A percentile compares a stretch with the other conserved stretches of the same genome.
These are phyloP conservation scores for Begonia masoniana DNA, from an alignment of 306 rosid species.

Conservation along the genomic window DNA sequence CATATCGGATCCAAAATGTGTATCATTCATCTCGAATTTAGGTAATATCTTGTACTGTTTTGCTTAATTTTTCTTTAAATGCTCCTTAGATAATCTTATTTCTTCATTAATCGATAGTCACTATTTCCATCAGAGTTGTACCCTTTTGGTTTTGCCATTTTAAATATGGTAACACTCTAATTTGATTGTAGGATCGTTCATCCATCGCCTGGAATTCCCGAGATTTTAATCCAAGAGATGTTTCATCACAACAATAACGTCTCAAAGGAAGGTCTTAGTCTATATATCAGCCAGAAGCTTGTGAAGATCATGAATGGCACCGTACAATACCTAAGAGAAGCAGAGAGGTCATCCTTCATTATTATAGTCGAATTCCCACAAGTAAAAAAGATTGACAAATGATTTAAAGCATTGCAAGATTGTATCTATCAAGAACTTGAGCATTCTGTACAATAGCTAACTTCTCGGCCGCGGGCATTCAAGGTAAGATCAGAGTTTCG, in stretches of 20 bases:
- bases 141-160: background rate
- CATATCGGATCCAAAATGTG: slow-evolving; percentile 23
- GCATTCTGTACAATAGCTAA: too few relatives aligned
- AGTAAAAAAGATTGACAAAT: slow-evolving; percentile 1
- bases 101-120: too few relatives aligned
- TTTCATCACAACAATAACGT: slow-evolving; percentile 10
- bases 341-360: slow-evolving; percentile 19
- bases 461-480: too few relatives aligned
- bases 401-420: too few relatives aligned
- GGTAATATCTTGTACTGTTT: slow-evolving; percentile 6
- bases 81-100: too few relatives aligned
- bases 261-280: slow-evolving; percentile 30
- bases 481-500: too few relatives aligned
- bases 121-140: background rate
- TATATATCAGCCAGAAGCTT: slow-evolving; percentile 24
- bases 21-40: slow-evolving; percentile 28
- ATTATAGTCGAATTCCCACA: slow-evolving; percentile 25
- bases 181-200: slow-evolving; percentile 21
- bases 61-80: background rate
- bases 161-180: background rate
- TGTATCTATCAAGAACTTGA: too few relatives aligned
- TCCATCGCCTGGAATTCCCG: slow-evolving; percentile 27
- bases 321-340: slow-evolving; percentile 29
- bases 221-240: slow-evolving; percentile 25
- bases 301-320: slow-evolving; percentile 36